These are phyloP conservation scores for Ocimum tenuiflorum DNA, from an alignment of 257 asterid species.

Conservation along the genomic window DNA sequence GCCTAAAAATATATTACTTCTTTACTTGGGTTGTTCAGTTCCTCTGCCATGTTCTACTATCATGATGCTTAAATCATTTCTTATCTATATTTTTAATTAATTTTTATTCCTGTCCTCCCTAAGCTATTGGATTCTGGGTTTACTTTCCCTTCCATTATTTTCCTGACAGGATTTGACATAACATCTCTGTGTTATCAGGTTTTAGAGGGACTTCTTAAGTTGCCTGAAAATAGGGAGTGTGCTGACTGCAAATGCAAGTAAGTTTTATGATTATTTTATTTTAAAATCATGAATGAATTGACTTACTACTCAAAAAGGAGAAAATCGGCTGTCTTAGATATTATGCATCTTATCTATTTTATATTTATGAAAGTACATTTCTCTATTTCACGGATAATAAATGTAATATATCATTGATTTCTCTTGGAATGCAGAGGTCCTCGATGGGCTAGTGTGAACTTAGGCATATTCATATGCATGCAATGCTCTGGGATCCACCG, in stretches of 20 bases:
- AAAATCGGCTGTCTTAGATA: background rate
- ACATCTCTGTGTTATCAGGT: slow-evolving; percentile 45
- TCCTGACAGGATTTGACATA: slow-evolving; percentile 5
- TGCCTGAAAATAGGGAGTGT: slow-evolving; percentile 98
- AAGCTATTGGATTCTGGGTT: background rate
- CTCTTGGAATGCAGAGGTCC: slow-evolving; percentile 67
- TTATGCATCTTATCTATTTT: slow-evolving; percentile 5
- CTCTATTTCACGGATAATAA: slow-evolving; percentile 1
- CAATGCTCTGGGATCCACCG: slow-evolving; percentile 99
- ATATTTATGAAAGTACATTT: background rate
- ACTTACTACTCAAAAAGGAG: background rate
- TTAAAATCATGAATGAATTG: background rate
- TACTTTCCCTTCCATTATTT: slow-evolving; percentile 10
- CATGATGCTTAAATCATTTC: background rate
- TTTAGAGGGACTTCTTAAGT: slow-evolving; percentile 90
- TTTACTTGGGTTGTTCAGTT: background rate
- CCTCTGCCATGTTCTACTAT: background rate
- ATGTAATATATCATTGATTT: background rate
- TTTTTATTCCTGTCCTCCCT: background rate
- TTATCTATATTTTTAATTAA: background rate
- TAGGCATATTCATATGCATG: slow-evolving; percentile 97
- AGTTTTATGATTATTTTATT: slow-evolving; percentile 20
- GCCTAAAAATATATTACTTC: background rate
- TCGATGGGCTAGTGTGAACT: slow-evolving; percentile 99
- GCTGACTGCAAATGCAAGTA: slow-evolving; percentile 99